Base-by-base conservation (phyloP, 371 early-diverging fungal genomes). In the Mucor circinelloides region DNA sequence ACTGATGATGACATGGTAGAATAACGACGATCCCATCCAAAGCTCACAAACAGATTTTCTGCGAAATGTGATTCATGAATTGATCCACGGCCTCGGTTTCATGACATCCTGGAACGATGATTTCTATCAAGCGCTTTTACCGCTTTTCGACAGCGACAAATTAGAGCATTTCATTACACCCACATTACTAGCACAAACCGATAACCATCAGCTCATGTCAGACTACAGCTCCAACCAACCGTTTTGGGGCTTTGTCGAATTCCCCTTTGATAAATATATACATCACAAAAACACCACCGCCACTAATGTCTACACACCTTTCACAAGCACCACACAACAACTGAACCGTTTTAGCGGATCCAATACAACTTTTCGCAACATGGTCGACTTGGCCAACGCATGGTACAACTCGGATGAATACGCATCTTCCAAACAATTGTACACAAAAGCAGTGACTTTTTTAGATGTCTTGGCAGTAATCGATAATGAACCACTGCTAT, bases 41-140 rank as follows among this genome's bases (percentile, higher is more conserved):
- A 27, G 28, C 17, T 31, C 23, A 12, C 52, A 66, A 57, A 58
- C 44, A 0, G 89, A 89, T 69, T 75, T 90, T 52, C 71, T 86
- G 30, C 80, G 83, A 54, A 83, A 81, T 12, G 82, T 81, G 0
- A 23, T 89, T 17, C 91, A 91, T 58, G 91, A 91, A 66, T 42
- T 87, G 9, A 66, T 87, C 3, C 91, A 91, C 63, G 91, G 91
- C 0, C 80, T 91, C n/a, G 91, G 91, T 1, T 87, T 91, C 63
- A 68, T 89, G 15, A 84, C 79, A 7, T 73, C 83, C 12, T 91
- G 89, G 91, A 74, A 63, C 21, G 70, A 74, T 32, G 67, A 64
- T 4, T 54, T 77, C 6, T 79, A 76, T 50, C 6, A 40, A 23
- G 31, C 64, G 15, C 13, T 40, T 10, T 40, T 10, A 3, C 71